Base-by-base conservation (phyloP, 805 yeast species). In the Kuraishia borneana region DNA sequence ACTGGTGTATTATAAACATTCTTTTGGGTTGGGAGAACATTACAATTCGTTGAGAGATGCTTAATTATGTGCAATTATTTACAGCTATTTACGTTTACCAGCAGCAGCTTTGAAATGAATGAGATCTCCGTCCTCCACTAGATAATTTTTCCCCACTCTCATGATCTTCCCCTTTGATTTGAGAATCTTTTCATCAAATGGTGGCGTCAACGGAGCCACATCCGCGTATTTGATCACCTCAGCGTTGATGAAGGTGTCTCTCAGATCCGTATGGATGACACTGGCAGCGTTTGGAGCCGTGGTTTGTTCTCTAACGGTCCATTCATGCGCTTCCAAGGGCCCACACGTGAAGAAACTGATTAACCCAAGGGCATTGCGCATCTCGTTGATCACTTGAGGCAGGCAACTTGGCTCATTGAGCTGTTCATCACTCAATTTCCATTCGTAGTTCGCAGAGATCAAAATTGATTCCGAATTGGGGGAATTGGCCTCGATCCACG, bases 301-400 rank as follows among this genome's bases (percentile, higher is more conserved):
- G 13, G 81, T 70, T 21, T 85, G 83, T 34, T 69, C 66, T 62
- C 97, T 76, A 42, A 92, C 76, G 23, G 98, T 92, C 98, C 98
- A 92, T 61, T 94, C 96, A 59, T 96, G 81, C 33, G 88, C 95
- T 65, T 92, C 98, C 42, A 83, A 84, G 28, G 94, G 82, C 47
- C 98, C 98, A 54, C 92, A 80, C 23, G 98, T 92, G 73, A 85
- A 92, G 69, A 80, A 92, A 35, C 96, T 85, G 45, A 88, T 87
- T 58, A 92, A 76, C 45, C 82, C 81, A 40, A 88, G 69, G 41
- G 84, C 78, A 44, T 73, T 65, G 67, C 96, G 81, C 96, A 89
- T 88, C 43, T 83, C 67, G 43, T 75, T 68, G 48, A 89, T 77
- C 46, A 89, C 82, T 63, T 73, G 74, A 47, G 97, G 96, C 55